These are phyloP conservation scores for Trichomonas vaginalis DNA, from an alignment of 208 protist genomes.

Conservation along the genomic window DNA sequence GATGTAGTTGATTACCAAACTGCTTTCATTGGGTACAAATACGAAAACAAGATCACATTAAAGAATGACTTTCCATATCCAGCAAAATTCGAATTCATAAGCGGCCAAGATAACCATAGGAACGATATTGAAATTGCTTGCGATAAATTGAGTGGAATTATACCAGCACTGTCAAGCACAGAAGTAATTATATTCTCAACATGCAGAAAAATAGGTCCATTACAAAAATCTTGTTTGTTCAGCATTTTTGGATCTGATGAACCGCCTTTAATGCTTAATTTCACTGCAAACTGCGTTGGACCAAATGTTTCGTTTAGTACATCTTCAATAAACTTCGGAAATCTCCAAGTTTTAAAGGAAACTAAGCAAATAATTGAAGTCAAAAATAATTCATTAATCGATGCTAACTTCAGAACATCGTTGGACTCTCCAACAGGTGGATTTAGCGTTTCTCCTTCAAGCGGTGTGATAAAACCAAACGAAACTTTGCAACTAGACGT, in stretches of 20 bases:
- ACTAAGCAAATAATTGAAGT: background rate
- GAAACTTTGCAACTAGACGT: background rate
- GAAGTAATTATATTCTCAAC: background rate
- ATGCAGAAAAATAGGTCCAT: background rate
- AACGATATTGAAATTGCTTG: background rate
- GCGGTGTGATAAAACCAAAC: background rate
- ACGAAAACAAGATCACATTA: background rate
- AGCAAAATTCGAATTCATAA: background rate
- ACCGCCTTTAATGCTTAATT: background rate
- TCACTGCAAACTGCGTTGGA: background rate
- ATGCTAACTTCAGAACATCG: background rate
- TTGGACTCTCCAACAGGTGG: background rate
- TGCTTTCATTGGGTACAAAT: slow-evolving; percentile 3
- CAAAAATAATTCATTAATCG: background rate
- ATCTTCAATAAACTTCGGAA: background rate
- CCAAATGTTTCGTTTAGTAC: background rate
- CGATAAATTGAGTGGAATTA: background rate
- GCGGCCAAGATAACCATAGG: too few species aligned
- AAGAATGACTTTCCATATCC: background rate
- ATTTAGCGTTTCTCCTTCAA: background rate
- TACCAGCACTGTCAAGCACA: background rate
- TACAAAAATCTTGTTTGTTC: background rate
- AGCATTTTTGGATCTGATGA: slow-evolving; percentile 8
- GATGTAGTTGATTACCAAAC: background rate
- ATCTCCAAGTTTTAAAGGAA: background rate